Base-by-base conservation (phyloP, 768 basidiomycete genomes). In the Russula sp. region DNA sequence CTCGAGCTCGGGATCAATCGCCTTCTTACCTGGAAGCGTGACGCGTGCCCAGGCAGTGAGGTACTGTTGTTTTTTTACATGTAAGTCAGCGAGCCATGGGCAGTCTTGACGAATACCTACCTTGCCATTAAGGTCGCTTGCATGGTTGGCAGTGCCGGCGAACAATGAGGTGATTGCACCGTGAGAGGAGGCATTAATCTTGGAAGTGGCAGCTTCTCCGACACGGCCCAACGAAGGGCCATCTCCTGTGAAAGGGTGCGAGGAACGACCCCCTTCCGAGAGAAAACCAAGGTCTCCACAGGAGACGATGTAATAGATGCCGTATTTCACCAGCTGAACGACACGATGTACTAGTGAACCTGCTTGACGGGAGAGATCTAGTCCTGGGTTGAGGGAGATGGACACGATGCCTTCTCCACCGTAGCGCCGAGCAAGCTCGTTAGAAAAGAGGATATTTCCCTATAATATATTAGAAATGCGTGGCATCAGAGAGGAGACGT, bases 351-450 rank as follows among this genome's bases (percentile, higher is more conserved):
- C 1, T 1, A 64, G 16, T 16, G 42, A 35, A 6, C 34, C 39
- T 47, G 59, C n/a, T 10, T 62, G 44, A n/a, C 37, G 37, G 35
- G 55, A 2, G 27, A 65, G 16, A 31, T 59, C 42, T 8, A 55
- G 39, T 45, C 63, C 65, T 14, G 57, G 27, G 20, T 58, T 20
- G 20, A 66, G 37, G 22, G 57, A 54, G 37, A 47, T 70, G 3
- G 71, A 68, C 2, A 71, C 67, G 44, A 74, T 66, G 49, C 45
- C 45, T 5, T 70, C 62, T 48, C 62, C 68, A 2, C 65, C 70
- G 53, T 71, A 70, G 37, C 70, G 66, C 16, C 69, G 50, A 1
- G 69, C 71, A 39, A 74, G 65, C 54, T 71, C 71, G 34, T 67
- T 67, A 4, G 71, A 63, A 42, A 70, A 58, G 32, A 74, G 50